Conservation (phyloP, 345 rosid species). For the Excoecaria cochinchinensis region DNA sequence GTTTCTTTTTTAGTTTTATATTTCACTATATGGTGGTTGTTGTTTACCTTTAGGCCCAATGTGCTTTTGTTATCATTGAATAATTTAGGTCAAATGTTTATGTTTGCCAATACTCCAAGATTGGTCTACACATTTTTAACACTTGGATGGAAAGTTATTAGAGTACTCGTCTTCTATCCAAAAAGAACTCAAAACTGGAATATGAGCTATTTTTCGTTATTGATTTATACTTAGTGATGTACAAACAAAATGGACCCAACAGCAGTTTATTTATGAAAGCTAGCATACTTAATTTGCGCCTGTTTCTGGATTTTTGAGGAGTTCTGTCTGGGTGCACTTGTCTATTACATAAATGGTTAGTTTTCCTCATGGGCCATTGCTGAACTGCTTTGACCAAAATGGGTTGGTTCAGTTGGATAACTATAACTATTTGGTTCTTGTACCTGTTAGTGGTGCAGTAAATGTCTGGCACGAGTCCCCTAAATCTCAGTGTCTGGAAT, state of each 20-base stretch:
- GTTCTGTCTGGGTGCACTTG: too few species aligned
- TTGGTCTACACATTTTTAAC: not conserved
- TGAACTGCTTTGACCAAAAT: not conserved
- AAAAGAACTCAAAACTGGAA: not conserved
- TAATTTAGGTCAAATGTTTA: not conserved
- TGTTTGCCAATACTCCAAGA: not conserved
- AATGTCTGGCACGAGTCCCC: not conserved
- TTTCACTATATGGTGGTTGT: not conserved
- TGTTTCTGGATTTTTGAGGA: not conserved
- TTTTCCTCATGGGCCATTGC: not conserved
- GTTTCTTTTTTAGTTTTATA: not conserved
- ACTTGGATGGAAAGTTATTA: conserved; percentile 4
- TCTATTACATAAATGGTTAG: not conserved
- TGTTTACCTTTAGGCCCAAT: conserved; percentile 5
- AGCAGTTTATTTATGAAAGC: not conserved
- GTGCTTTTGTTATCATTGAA: conserved; percentile 1
- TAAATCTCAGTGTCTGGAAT: not conserved
- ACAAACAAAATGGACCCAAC: not conserved
- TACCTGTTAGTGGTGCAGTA: not conserved
- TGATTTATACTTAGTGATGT: not conserved
- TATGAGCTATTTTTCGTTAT: not conserved
- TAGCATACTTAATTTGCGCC: not conserved
- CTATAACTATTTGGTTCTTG: not conserved
- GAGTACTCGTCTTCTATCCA: not conserved
- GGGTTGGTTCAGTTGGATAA: not conserved